Evolutionary conservation across 257 asterid species (phyloP).

Genomic region (Eustoma russellianum): DNA sequence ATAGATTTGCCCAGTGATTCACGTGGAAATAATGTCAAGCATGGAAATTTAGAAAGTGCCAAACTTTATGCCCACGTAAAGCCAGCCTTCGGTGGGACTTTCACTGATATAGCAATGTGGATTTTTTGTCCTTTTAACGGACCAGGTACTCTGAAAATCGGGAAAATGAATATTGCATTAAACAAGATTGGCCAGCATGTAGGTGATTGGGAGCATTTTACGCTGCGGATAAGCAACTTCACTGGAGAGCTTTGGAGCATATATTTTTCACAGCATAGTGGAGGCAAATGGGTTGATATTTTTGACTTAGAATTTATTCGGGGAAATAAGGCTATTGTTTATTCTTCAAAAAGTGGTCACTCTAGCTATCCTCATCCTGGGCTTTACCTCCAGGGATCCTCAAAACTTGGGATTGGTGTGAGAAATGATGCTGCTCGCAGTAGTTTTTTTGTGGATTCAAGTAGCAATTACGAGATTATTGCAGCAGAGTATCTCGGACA

Average conservation of each 20-base stretch:
- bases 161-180: conserved; percentile 46
- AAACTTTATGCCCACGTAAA: conserved; percentile 74
- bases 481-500: conserved; percentile 86
- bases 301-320: conserved; percentile 57
- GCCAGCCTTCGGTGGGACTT: conserved; percentile 84
- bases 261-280: conserved; percentile 94
- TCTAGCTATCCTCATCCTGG: conserved; percentile 93
- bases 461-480: conserved; percentile 54
- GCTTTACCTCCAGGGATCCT: conserved; percentile 68
- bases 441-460: conserved; percentile 45
- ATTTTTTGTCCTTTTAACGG: conserved; percentile 88
- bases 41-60: conserved; percentile 68
- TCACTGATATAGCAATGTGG: conserved; percentile 87
- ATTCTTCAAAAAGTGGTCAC: conserved; percentile 76
- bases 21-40: conserved; percentile 32
- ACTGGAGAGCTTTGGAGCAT: conserved; percentile 78
- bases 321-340: conserved; percentile 65
- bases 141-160: conserved; percentile 65
- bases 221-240: conserved; percentile 82
- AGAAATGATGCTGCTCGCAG: conserved; percentile 71
- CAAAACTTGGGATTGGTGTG: conserved; percentile 70
- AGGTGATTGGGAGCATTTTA: conserved; percentile 97
- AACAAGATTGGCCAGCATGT: conserved; percentile 78
- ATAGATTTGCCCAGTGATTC: conserved; percentile 63
- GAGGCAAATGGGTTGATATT: conserved; percentile 78